phyloP scores from a whole-genome alignment of 176 grass and related monocot species.

The Ensete glaucum region DNA sequence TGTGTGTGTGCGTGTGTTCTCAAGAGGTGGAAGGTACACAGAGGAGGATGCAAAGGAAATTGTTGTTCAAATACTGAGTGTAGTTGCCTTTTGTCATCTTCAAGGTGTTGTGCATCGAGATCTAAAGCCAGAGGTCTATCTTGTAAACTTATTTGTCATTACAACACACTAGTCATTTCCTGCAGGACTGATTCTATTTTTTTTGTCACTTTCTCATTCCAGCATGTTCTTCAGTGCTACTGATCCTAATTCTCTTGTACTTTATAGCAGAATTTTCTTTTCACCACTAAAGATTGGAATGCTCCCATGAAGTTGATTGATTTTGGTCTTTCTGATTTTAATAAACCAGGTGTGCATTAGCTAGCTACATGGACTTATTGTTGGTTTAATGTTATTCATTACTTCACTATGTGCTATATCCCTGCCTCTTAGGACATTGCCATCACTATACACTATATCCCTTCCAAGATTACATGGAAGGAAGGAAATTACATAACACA shows the following conservation, averaged over 20 bases:
- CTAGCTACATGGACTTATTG: background rate
- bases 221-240: background rate
- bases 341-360: conserved; percentile 1
- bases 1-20: background rate
- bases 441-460: too few relatives aligned
- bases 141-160: background rate
- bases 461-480: too few relatives aligned
- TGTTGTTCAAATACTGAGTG: conserved; percentile 14
- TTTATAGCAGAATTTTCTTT: conserved; percentile 11
- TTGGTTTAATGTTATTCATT: background rate
- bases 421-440: too few relatives aligned
- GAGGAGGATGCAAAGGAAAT: conserved; percentile 16
- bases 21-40: conserved; percentile 8
- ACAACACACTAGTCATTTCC: background rate
- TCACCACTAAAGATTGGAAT: conserved; percentile 6
- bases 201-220: background rate
- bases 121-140: conserved; percentile 20
- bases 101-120: conserved; percentile 22
- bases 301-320: conserved; percentile 12
- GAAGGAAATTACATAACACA: too few relatives aligned
- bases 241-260: background rate
- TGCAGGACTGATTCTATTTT: background rate
- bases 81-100: conserved; percentile 19
- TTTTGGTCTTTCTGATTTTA: conserved; percentile 16
- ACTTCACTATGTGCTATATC: too few relatives aligned